These are phyloP conservation scores for Eleusine coracana DNA, from an alignment of 176 grass and related monocot genomes.

Conservation along the genomic window DNA sequence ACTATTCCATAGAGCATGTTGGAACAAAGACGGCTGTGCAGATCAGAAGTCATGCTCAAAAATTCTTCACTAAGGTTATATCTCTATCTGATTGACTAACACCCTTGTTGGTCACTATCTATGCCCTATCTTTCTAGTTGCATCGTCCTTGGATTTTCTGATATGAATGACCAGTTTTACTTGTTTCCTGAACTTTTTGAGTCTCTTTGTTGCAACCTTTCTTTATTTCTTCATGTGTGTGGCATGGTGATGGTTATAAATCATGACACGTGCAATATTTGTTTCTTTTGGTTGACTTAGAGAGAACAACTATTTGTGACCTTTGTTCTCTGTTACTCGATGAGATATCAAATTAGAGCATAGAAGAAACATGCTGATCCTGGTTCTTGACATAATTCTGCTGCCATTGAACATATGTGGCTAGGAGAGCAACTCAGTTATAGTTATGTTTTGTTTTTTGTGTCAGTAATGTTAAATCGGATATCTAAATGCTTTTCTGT, in stretches of 20 bases:
- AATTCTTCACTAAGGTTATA: constrained; percentile 98
- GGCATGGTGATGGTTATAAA: neutral
- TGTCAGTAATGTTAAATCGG: constrained; percentile 8
- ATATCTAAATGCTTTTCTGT: neutral
- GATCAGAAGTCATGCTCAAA: constrained; percentile 99
- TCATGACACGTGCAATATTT: constrained; percentile 25
- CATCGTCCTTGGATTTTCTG: constrained; percentile 26
- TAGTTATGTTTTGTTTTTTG: constrained; percentile 20
- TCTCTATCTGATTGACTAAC: constrained; percentile 44
- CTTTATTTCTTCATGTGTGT: constrained; percentile 23
- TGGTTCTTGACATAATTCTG: neutral
- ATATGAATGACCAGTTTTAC: neutral
- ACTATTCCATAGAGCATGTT: constrained; percentile 80
- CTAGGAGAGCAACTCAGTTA: neutral
- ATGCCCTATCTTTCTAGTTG: constrained; percentile 25
- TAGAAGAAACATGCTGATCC: neutral
- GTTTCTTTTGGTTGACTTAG: constrained; percentile 12
- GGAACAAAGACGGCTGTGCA: constrained; percentile 98
- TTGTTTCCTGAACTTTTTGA: constrained; percentile 31
- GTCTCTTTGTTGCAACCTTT: constrained; percentile 5
- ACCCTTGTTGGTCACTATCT: constrained; percentile 22
- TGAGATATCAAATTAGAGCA: constrained; percentile 22
- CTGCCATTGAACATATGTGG: constrained; percentile 17
- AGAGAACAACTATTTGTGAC: neutral
- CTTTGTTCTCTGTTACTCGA: constrained; percentile 10